Conservation (phyloP, 768 basidiomycete species). For the Suillus discolor region DNA sequence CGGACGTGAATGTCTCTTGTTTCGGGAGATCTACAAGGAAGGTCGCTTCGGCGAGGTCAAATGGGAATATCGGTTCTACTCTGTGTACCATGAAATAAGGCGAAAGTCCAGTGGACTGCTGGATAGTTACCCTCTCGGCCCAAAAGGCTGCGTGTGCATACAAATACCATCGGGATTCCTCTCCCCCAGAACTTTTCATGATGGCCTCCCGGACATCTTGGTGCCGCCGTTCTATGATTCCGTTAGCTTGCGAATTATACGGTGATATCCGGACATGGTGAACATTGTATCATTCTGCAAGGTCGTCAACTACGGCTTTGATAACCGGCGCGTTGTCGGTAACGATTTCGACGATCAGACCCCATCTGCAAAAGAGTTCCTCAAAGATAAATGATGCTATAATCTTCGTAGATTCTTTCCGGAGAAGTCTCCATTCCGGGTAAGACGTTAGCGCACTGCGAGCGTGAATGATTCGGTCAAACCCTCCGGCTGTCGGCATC, state of each 20-base stretch:
- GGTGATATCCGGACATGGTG: neutral
- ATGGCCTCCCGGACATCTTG: no score
- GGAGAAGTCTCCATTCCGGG: slow-evolving; percentile 33
- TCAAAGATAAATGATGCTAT: slow-evolving; percentile 18
- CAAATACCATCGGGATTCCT: no score
- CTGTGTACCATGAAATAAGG: no score
- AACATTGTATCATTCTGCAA: neutral
- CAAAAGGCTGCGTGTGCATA: no score
- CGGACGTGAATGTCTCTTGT: no score
- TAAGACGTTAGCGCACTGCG: neutral
- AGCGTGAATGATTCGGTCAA: slow-evolving; percentile 21
- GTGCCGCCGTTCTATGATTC: no score
- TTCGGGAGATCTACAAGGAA: no score
- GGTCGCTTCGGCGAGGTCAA: no score
- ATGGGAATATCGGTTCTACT: no score
- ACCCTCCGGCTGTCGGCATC: slow-evolving; percentile 4
- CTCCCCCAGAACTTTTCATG: no score
- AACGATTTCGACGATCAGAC: slow-evolving; percentile 8
- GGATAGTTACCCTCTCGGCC: no score
- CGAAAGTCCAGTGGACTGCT: no score
- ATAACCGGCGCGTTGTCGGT: neutral
- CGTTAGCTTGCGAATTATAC: neutral
- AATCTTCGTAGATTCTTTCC: slow-evolving; percentile 17
- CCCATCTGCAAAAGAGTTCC: slow-evolving; percentile 20
- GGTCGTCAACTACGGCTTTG: neutral